Percentiles rank a stretch among this genome's conserved stretches.
Evolutionary conservation across 805 yeast genomes (phyloP).

Genomic region (Candida pseudofarinosa): DNA sequence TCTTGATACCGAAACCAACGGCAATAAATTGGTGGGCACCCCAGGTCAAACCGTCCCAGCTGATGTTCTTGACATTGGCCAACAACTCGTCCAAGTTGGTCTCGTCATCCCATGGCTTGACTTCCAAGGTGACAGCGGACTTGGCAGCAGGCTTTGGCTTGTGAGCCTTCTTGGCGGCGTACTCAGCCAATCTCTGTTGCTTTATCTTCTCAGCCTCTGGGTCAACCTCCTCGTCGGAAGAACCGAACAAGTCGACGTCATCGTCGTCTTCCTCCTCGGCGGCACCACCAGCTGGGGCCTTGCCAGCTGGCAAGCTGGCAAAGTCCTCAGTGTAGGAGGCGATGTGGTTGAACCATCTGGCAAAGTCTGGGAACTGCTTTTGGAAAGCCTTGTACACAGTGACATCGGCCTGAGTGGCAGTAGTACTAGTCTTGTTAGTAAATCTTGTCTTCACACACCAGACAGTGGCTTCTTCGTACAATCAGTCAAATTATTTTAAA

Average conservation of each 20-base stretch:
- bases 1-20: constrained; percentile 99
- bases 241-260: constrained; percentile 91
- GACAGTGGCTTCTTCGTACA: too few relatives aligned
- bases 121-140: constrained; percentile 93
- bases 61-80: constrained; percentile 80
- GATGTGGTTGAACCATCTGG: constrained; percentile 99
- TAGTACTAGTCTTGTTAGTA: constrained; percentile 53
- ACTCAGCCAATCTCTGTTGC: constrained; percentile 96
- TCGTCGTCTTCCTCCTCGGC: constrained; percentile 86
- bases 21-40: constrained; percentile 97
- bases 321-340: constrained; percentile 89
- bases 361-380: constrained; percentile 83
- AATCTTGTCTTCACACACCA: too few relatives aligned
- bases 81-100: constrained; percentile 88
- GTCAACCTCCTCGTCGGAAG: constrained; percentile 90
- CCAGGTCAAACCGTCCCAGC: constrained; percentile 93
- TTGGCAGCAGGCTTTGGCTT: constrained; percentile 99
- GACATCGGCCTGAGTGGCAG: constrained; percentile 95
- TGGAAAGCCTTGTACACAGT: constrained; percentile 92
- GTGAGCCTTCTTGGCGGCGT: constrained; percentile 96
- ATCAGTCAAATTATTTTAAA: constrained; percentile 21
- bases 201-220: constrained; percentile 96
- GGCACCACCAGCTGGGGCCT: constrained; percentile 58
- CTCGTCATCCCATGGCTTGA: constrained; percentile 99
- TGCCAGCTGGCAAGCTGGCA: constrained; percentile 74